Conservation (phyloP, 2,329 filamentous ascomycete species). For the Boeremia exigua region DNA sequence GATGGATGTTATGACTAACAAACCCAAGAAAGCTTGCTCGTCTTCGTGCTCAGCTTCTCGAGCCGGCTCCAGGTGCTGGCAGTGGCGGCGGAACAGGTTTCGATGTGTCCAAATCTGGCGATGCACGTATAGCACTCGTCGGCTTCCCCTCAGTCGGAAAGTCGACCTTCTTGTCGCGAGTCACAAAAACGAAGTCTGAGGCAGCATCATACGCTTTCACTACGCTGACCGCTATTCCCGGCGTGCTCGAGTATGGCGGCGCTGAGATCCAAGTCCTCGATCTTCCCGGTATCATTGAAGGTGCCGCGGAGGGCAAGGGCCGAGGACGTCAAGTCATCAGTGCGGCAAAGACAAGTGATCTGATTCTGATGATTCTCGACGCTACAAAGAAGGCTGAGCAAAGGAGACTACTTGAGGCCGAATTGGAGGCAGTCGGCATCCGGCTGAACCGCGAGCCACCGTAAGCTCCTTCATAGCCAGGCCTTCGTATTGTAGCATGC, state of each 20-base stretch:
- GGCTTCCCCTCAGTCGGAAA: constrained; percentile 99
- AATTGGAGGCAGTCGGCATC: constrained; percentile 94
- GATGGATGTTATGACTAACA: constrained; percentile 20
- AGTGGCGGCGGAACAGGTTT: constrained; percentile 83
- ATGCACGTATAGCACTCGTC: constrained; percentile 94
- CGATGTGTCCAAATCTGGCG: constrained; percentile 89
- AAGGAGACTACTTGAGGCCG: constrained; percentile 83
- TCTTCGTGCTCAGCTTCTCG: constrained; percentile 89
- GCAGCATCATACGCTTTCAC: constrained; percentile 98
- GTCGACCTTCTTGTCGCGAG: constrained; percentile 97
- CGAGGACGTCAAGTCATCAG: constrained; percentile 95
- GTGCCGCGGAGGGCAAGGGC: constrained; percentile 93
- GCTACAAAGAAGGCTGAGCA: constrained; percentile 97
- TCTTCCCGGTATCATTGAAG: constrained; percentile 97
- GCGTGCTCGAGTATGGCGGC: constrained; percentile 95
- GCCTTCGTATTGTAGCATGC: neutral
- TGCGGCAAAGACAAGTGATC: constrained; percentile 95
- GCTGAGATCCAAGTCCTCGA: constrained; percentile 98
- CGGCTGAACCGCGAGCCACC: constrained; percentile 89
- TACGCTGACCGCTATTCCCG: constrained; percentile 94
- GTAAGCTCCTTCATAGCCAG: constrained; percentile 56
- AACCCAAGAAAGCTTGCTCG: constrained; percentile 85
- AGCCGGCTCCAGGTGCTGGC: constrained; percentile 81
- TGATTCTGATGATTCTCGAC: constrained; percentile 96
- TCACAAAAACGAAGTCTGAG: constrained; percentile 96